Evolutionary conservation across 2,329 filamentous ascomycete genomes (phyloP).

Genomic region (Graphilbum sp.): DNA sequence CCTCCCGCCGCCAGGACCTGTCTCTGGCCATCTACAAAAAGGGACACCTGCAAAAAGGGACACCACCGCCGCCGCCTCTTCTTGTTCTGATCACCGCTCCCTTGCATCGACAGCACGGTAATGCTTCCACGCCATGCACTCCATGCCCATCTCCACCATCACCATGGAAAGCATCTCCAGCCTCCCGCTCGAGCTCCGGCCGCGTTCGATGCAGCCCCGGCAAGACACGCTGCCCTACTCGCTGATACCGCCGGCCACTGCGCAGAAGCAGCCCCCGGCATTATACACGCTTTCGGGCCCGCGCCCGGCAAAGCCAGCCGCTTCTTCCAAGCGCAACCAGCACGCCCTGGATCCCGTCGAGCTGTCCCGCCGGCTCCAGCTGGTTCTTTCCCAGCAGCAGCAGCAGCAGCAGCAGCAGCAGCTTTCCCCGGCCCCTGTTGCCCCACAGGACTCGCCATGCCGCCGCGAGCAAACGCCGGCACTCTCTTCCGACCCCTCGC

Average conservation of each 20-base stretch:
- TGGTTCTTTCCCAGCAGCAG: constrained; percentile 34
- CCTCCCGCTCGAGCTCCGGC: neutral
- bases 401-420: constrained; percentile 3
- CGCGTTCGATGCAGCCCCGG: neutral
- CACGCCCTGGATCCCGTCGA: constrained; percentile 16
- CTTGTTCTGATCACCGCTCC: too few species aligned
- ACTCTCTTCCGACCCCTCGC: too few species aligned
- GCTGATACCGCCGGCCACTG: too few species aligned
- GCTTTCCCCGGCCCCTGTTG: neutral
- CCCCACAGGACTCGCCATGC: neutral
- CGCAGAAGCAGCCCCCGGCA: neutral
- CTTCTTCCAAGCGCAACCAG: neutral
- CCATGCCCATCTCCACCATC: neutral
- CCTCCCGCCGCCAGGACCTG: too few species aligned
- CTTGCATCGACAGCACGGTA: too few species aligned
- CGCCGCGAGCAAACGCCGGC: too few species aligned
- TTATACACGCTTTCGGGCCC: neutral
- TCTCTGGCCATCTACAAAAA: too few species aligned
- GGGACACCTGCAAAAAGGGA: too few species aligned
- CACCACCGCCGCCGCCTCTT: too few species aligned
- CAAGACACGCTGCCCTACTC: neutral
- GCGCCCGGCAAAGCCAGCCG: neutral
- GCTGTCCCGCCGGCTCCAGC: constrained; percentile 31
- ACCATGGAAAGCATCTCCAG: neutral
- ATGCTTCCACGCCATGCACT: too few species aligned